Evolutionary conservation across 345 rosid species (phyloP), one percentile per base, ranked within the genome.

Genomic region (Salix purpurea): DNA sequence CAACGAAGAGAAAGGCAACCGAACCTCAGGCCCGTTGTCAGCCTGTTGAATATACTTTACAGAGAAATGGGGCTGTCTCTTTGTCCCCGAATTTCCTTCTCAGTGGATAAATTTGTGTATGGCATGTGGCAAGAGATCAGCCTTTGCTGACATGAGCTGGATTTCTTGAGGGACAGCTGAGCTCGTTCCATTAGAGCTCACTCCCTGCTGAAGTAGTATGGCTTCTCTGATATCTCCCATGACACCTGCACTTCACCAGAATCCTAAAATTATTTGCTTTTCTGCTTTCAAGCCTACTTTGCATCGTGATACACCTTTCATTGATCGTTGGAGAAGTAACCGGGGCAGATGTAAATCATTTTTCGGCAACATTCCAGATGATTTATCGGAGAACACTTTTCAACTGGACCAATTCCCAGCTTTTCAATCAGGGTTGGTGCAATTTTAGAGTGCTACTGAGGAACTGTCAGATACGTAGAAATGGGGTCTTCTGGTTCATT

Each of bases 221-320:
- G 95, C 97, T 82, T 88, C 89, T 71, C 82, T 90, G 67, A 73
- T 87, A 58, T 84, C 84, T 67, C 89, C 94, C 18, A 65, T 87
- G 42, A 76, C 87, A 32, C 78, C 82, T 73, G 71, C 84, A 18
- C 56, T 82, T 76, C 82, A 77, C n/a, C 82, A 76, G 44, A 77
- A 79, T 65, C 83, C 70, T 58, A 83, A 79, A 19, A 44, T 69
- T 28, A 68, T 69, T 77, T 80, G 74, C 73, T 84, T 88, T 30
- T 85, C 91, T 46, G 42, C 88, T 69, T 77, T 79, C 11, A 80
- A 81, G 56, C 85, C 79, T 74, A 18, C 70, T 77, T 83, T 83
- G 23, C 86, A 58, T 40, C 69, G 67, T 9, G 72, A 61, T 78
- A 58, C 24, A n/a, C 79, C 28, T 65, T 50, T 76, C 68, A 28